These are phyloP conservation scores for Metschnikowia rubicola DNA, from an alignment of 805 yeast species.

Conservation along the genomic window DNA sequence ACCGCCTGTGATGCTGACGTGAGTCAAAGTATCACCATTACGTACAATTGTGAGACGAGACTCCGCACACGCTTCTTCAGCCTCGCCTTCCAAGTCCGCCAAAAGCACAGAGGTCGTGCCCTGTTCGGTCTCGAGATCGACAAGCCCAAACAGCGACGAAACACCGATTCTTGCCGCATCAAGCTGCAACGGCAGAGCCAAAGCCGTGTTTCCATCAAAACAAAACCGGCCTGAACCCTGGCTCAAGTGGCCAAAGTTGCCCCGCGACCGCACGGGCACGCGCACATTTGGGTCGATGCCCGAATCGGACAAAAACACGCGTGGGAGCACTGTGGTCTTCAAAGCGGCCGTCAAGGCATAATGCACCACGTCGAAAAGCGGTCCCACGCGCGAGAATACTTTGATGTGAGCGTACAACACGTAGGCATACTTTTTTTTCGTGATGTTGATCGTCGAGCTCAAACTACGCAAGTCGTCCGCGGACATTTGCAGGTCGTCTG, in stretches of 20 bases:
- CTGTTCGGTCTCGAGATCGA: slow-evolving; percentile 24
- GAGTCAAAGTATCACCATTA: slow-evolving; percentile 31
- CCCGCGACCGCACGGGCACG: slow-evolving; percentile 51
- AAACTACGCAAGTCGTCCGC: slow-evolving; percentile 23
- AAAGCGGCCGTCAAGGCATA: slow-evolving; percentile 64
- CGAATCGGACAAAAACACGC: slow-evolving; percentile 52
- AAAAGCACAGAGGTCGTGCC: slow-evolving; percentile 41
- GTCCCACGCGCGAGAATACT: slow-evolving; percentile 79
- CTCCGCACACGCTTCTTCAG: slow-evolving; percentile 63
- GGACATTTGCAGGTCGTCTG: slow-evolving; percentile 47
- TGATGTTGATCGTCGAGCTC: slow-evolving; percentile 18
- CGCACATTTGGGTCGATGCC: slow-evolving; percentile 54
- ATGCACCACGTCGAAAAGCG: slow-evolving; percentile 75
- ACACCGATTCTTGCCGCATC: slow-evolving; percentile 38
- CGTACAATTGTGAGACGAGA: slow-evolving; percentile 51
- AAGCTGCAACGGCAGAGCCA: slow-evolving; percentile 36
- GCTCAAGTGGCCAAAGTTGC: slow-evolving; percentile 49
- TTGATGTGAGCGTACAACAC: slow-evolving; percentile 71
- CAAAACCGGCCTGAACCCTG: slow-evolving; percentile 32
- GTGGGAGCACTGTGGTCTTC: slow-evolving; percentile 57
- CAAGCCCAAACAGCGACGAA: slow-evolving; percentile 59
- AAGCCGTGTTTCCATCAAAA: slow-evolving; percentile 46
- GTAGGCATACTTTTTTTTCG: slow-evolving; percentile 26
- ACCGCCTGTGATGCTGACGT: slow-evolving; percentile 50
- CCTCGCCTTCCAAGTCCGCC: slow-evolving; percentile 80